Base-by-base conservation (phyloP, 2,329 filamentous ascomycete genomes). In the Ceratocystis ficicola region DNA sequence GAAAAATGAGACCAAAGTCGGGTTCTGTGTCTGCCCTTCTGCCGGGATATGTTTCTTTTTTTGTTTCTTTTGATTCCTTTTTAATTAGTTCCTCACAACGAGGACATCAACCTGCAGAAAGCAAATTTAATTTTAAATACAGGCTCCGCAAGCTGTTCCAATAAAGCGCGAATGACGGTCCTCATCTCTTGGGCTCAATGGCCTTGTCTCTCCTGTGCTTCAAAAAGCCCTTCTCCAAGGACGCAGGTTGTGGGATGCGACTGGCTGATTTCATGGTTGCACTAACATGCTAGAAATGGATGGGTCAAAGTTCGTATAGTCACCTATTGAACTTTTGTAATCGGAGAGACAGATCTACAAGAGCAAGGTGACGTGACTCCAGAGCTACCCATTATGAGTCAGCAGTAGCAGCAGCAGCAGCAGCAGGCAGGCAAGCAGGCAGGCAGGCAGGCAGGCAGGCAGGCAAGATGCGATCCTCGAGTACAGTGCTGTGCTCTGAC, bases 1-100 rank as follows among this genome's bases (percentile, higher is more conserved):
- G 52, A 59, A 59, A 59, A 12, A 12, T 36, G 36, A 36, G 8
- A 36, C 36, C 10, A 36, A 36, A 36, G 36, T 36, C 10, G 36
- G 36, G 52, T 17, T 59, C 32, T n/a, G 30, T 8, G 59, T 62
- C 59, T 44, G 59, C 36, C 59, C 32, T 52, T 25, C 25, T 10
- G 20, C 36, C 12, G 59, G n/a, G 8, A 25, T 62, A 44, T 62
- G 10, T 10, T 44, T 41, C 8, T 15, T 44, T 65, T 68, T 65
- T 67, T 44, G 65, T 67, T 55, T 44, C 22, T 64, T 17, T 65
- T 48, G 36, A 52, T 28, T 36, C 46, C 20, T 32, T 50, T 64
- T 64, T 66, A 28, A 20, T 17, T n/a, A 8, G 12, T 22, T 59
- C 28, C 30, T n/a, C 52, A 32, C 28, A 59, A 20, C 28, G 7